Evolutionary conservation across 345 rosid genomes (phyloP).

Genomic region (Corchorus capsularis): DNA sequence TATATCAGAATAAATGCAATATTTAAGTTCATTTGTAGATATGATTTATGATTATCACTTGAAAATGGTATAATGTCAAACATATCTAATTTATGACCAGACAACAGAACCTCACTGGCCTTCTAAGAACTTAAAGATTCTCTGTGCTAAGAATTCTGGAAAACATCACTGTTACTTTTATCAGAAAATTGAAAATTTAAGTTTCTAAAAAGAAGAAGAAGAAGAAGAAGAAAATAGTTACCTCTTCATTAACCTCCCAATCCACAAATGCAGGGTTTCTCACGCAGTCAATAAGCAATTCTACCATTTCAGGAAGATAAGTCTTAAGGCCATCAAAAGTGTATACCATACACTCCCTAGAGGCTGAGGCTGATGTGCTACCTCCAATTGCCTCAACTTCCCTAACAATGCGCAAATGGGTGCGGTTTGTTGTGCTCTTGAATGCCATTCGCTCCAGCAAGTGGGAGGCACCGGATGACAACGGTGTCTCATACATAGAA

Average conservation of each 20-base stretch:
- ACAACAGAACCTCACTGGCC: not conserved
- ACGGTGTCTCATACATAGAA: slow-evolving; percentile 66
- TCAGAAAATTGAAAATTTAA: not conserved
- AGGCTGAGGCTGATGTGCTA: slow-evolving; percentile 58
- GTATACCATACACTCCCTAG: slow-evolving; percentile 75
- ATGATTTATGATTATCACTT: not conserved
- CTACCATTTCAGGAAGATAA: slow-evolving; percentile 73
- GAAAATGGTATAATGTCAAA: not conserved
- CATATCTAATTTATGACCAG: not conserved
- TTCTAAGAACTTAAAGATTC: not conserved
- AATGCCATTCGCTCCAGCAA: slow-evolving; percentile 80
- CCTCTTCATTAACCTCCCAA: slow-evolving; percentile 85
- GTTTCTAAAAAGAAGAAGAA: not conserved
- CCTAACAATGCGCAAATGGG: slow-evolving; percentile 62
- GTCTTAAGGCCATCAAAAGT: slow-evolving; percentile 72
- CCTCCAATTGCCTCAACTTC: slow-evolving; percentile 88
- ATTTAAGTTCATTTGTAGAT: not conserved
- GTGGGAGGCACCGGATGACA: slow-evolving; percentile 66
- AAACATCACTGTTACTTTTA: not conserved
- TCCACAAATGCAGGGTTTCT: slow-evolving; percentile 81
- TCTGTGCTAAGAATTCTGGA: not conserved
- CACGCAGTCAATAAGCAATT: slow-evolving; percentile 67
- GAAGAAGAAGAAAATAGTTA: slow-evolving; percentile 19
- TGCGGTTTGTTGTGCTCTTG: slow-evolving; percentile 70
- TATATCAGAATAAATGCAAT: no score